Evolutionary conservation across 768 basidiomycete species (phyloP), one percentile per base, ranked within the genome.

Genomic region (Mycena venus): DNA sequence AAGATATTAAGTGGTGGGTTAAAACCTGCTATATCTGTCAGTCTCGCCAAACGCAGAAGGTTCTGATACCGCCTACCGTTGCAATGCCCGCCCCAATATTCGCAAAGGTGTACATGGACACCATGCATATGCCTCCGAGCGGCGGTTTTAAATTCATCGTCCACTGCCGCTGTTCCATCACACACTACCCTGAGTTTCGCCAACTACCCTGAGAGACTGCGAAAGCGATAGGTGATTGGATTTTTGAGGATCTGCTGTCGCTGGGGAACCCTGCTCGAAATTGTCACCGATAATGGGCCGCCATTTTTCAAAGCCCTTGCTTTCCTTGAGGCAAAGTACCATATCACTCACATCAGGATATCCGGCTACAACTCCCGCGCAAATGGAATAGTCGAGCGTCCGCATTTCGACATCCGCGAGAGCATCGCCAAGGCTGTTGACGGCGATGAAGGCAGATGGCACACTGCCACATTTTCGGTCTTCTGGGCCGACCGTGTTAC

Each of bases 401-500:
- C 42, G 6, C 62, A 64, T 19, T 64, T 64, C 29, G 44, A 64
- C 31, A 10, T 64, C 8, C 62, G 62, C 2, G 11, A 49, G 10
- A 7, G 21, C 25, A 47, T 64, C 9, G 19, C 21, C 62, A 64
- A 64, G 19, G 62, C 62, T 14, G 15, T 11, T 34, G 62, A 64
- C 34, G 62, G 62, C 25, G 62, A 21, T 8, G 29, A 49, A n/a
- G 21, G 5, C 12, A 25, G 29, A n/a, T 60, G 68, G 69, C 9
- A 66, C 67, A 3, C 55, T 55, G n/a, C 34, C 61, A 10, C 71
- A 47, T 25, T 34, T 29, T 27, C 78, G 73, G 79, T 47, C 40
- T 75, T 81, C 25, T 79, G 79, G 79, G 76, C 79, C 14, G 77
- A 81, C 14, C 72, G 72, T 10, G 71, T 77, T 4, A 79, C 79